A percentile compares a stretch with the other conserved stretches of the same genome.
Conservation (phyloP, 1,284 basidiomycete species). For the Naganishia sp. region DNA sequence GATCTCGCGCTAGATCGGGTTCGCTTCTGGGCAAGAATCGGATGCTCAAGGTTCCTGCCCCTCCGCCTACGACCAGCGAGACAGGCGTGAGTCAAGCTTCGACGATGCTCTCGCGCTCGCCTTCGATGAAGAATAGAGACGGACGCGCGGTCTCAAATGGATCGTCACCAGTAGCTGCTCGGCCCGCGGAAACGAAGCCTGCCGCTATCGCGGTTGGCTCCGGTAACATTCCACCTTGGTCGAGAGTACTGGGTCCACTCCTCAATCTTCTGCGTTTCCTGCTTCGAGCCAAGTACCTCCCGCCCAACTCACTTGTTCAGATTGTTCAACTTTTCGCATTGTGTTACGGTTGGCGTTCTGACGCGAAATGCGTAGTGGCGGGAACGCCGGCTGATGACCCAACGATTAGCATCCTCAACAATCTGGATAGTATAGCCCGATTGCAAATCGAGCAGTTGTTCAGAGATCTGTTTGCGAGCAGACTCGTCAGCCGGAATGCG, state of each 20-base stretch:
- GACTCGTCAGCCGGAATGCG: slow-evolving; percentile 29
- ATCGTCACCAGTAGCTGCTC: neutral
- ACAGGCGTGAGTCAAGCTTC: slow-evolving; percentile 12
- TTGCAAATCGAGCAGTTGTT: slow-evolving; percentile 23
- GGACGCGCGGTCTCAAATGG: slow-evolving; percentile 4
- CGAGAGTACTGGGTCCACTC: slow-evolving; percentile 22
- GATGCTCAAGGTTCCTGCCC: slow-evolving; percentile 15
- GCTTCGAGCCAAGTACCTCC: slow-evolving; percentile 26
- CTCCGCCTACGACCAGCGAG: slow-evolving; percentile 17
- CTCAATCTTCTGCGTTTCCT: slow-evolving; percentile 28
- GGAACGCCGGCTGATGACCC: neutral
- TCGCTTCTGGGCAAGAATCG: slow-evolving; percentile 11
- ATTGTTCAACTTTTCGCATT: slow-evolving; percentile 27
- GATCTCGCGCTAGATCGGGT: slow-evolving; percentile 29
- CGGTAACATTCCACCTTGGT: slow-evolving; percentile 24
- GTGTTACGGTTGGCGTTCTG: slow-evolving; percentile 25
- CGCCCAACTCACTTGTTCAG: slow-evolving; percentile 22
- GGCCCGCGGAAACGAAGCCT: neutral
- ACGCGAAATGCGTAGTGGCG: neutral
- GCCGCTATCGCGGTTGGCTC: slow-evolving; percentile 3
- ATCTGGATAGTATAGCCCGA: slow-evolving; percentile 19
- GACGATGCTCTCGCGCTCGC: slow-evolving; percentile 6
- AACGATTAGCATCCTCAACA: slow-evolving; percentile 9
- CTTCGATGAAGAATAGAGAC: slow-evolving; percentile 12
- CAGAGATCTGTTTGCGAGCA: slow-evolving; percentile 27